These are phyloP conservation scores for Urochloa ruziziensis DNA, from an alignment of 176 grass and related monocot species.

Conservation along the genomic window DNA sequence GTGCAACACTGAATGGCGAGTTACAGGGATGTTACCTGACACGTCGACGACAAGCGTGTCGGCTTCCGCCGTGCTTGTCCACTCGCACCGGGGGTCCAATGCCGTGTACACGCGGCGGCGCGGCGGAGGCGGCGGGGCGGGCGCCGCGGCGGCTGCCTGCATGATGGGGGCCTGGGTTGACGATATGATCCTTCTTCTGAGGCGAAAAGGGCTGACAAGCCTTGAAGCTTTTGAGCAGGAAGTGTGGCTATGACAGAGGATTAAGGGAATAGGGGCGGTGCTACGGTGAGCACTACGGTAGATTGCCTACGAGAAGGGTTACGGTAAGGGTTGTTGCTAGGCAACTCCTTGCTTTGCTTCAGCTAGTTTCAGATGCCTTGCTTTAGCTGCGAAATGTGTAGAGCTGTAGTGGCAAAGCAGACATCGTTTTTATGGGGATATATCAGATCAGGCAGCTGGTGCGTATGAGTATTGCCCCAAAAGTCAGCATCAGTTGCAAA, in stretches of 20 bases:
- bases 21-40: slow-evolving; percentile 18
- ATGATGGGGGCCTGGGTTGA: background rate
- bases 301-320: slow-evolving; percentile 14
- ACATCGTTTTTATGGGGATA: background rate
- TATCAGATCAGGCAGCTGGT: background rate
- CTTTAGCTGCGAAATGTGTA: background rate
- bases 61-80: slow-evolving; percentile 22
- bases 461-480: background rate
- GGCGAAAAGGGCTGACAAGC: background rate
- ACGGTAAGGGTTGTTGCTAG: slow-evolving; percentile 1
- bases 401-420: background rate
- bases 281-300: background rate
- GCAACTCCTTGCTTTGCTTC: slow-evolving; percentile 41
- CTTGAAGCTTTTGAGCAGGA: background rate
- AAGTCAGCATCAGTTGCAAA: background rate
- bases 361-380: slow-evolving; percentile 20
- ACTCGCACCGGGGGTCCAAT: slow-evolving; percentile 42
- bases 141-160: background rate
- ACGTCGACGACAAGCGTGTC: slow-evolving; percentile 47
- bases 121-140: background rate
- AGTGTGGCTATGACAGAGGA: background rate
- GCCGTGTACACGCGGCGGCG: slow-evolving; percentile 29
- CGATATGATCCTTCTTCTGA: background rate
- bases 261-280: background rate
- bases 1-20: background rate